Conservation (phyloP, 495 filamentous ascomycete species). For the Tuber umbilicatum region DNA sequence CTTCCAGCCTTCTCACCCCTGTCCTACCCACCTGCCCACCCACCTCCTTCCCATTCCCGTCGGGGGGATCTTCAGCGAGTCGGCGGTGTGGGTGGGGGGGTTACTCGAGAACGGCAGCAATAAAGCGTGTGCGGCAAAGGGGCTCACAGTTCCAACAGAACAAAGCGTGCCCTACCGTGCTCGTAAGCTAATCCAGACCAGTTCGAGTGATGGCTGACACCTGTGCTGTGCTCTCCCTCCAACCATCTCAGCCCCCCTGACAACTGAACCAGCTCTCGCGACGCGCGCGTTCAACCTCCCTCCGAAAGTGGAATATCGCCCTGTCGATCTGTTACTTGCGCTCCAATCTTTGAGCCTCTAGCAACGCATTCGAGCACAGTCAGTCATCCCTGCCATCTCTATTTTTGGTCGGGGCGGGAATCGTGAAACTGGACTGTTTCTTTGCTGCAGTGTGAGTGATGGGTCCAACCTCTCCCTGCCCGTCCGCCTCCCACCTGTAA, state of each 20-base stretch:
- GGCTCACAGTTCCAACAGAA: not conserved
- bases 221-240: not conserved
- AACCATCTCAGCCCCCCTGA: not conserved
- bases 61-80: not conserved
- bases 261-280: not conserved
- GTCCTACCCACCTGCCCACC: not conserved
- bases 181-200: not conserved
- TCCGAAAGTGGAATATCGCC: not conserved
- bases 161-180: not conserved
- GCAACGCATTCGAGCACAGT: not conserved
- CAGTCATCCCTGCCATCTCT: not conserved
- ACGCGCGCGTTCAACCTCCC: not conserved
- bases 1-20: slow-evolving; percentile 2
- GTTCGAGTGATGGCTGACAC: not conserved
- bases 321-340: not conserved
- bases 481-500: not conserved
- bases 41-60: not conserved
- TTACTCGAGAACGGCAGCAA: not conserved
- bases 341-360: not conserved
- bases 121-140: not conserved
- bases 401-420: not conserved
- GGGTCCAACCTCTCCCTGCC: not conserved
- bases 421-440: not conserved
- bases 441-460: not conserved
- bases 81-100: not conserved